Percentiles rank a stretch among this genome's conserved stretches.
Evolutionary conservation across 192 early-diverging fungal genomes (phyloP).

Genomic region (Gamsiella multidivaricata): DNA sequence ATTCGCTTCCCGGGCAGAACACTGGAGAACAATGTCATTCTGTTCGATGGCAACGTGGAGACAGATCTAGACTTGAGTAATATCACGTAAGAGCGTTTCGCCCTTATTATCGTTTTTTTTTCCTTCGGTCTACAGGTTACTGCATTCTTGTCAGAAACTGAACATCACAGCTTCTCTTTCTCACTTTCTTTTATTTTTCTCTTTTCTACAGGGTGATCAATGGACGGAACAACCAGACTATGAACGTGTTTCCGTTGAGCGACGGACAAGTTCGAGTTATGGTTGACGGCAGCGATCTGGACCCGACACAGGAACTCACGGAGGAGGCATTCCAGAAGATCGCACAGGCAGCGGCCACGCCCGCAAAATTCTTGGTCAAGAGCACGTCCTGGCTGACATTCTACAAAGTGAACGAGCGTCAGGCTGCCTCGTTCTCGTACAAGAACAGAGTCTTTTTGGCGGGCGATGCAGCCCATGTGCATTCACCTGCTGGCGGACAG

Average conservation of each 20-base stretch:
- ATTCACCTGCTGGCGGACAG: slow-evolving; percentile 54
- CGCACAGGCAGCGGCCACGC: slow-evolving; percentile 9
- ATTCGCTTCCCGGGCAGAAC: slow-evolving; percentile 38
- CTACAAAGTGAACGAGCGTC: slow-evolving; percentile 38
- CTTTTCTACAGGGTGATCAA: slow-evolving; percentile 28
- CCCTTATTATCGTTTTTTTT: neutral
- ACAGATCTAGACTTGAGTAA: slow-evolving; percentile 17
- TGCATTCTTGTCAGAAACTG: too few relatives aligned
- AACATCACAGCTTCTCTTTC: too few relatives aligned
- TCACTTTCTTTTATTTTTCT: neutral
- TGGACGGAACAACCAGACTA: slow-evolving; percentile 35
- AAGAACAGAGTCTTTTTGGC: slow-evolving; percentile 58
- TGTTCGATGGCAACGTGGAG: slow-evolving; percentile 39
- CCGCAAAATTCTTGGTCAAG: slow-evolving; percentile 19
- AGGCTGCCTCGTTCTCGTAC: slow-evolving; percentile 16
- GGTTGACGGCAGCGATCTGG: slow-evolving; percentile 29
- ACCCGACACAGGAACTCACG: slow-evolving; percentile 13
- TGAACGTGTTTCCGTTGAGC: slow-evolving; percentile 39
- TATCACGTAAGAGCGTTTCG: slow-evolving; percentile 44
- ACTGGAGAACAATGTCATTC: slow-evolving; percentile 30
- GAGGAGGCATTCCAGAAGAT: slow-evolving; percentile 25
- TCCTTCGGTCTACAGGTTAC: too few relatives aligned
- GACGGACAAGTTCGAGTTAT: slow-evolving; percentile 38
- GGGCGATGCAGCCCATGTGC: slow-evolving; percentile 61
- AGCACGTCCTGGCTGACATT: slow-evolving; percentile 30